These are phyloP conservation scores for Diospyros lotus DNA, from an alignment of 148 eudicot genomes.

Conservation along the genomic window DNA sequence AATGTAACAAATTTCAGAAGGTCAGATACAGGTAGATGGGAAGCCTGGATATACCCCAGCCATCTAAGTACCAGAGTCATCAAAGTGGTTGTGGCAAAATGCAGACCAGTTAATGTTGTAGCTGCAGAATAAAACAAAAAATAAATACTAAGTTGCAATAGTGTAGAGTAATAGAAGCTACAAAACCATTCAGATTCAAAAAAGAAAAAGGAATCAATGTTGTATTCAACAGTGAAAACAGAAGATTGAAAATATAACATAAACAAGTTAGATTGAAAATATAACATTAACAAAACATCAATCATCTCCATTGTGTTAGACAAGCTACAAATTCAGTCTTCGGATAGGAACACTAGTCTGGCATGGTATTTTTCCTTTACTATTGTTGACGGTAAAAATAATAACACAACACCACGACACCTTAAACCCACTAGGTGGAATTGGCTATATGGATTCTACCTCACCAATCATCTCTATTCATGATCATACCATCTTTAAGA, in stretches of 20 bases:
- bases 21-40: slow-evolving; percentile 30
- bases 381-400: no score
- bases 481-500: no score
- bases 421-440: no score
- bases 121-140: slow-evolving; percentile 21
- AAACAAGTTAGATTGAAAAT: no score
- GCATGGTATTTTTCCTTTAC: no score
- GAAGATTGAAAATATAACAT: neutral
- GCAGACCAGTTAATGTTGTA: slow-evolving; percentile 35
- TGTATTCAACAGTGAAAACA: slow-evolving; percentile 1
- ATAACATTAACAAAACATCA: no score
- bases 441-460: no score
- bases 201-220: neutral
- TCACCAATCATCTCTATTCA: no score
- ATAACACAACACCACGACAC: no score
- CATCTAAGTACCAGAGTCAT: slow-evolving; percentile 28
- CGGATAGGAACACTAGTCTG: no score
- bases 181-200: neutral
- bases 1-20: slow-evolving; percentile 28
- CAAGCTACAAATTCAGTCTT: no score
- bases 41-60: slow-evolving; percentile 31
- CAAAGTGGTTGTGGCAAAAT: slow-evolving; percentile 31
- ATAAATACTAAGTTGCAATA: neutral
- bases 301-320: no score
- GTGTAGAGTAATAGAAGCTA: neutral